Conservation (phyloP, 805 yeast genomes). For the Candida pini region DNA sequence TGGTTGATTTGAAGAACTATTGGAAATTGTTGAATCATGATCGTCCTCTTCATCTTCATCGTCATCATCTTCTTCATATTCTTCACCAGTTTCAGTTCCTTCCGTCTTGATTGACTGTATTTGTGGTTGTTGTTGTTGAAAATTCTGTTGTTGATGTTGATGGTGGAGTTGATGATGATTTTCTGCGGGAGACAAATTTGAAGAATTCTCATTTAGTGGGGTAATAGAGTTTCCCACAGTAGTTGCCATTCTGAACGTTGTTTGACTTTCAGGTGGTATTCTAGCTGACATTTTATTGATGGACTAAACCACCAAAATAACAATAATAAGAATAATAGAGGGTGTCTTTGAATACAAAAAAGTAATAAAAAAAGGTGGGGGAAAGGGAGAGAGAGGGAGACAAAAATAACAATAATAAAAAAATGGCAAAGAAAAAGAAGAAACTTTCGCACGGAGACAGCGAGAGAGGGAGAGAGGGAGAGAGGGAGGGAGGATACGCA, state of each 20-base stretch:
- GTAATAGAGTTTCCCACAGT: conserved; percentile 4
- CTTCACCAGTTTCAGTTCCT: too few relatives aligned
- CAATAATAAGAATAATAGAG: neutral
- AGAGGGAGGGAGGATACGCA: too few relatives aligned
- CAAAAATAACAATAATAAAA: too few relatives aligned
- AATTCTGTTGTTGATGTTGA: neutral
- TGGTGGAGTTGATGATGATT: neutral
- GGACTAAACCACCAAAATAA: too few relatives aligned
- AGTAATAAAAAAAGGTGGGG: too few relatives aligned
- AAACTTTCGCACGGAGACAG: too few relatives aligned
- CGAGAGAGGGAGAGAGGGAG: too few relatives aligned
- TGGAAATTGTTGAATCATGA: neutral
- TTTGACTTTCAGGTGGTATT: conserved; percentile 24
- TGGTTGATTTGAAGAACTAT: conserved; percentile 7
- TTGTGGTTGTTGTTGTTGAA: neutral
- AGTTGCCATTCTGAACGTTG: conserved; percentile 27
- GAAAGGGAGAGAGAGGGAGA: too few relatives aligned
- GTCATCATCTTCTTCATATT: too few relatives aligned
- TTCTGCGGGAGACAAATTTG: neutral
- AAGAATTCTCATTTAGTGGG: neutral
- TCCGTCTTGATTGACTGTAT: too few relatives aligned
- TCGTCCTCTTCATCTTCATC: conserved; percentile 1
- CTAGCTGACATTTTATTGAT: conserved; percentile 19
- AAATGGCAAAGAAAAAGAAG: too few relatives aligned
- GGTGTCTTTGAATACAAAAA: too few relatives aligned